Evolutionary conservation across 805 yeast genomes (phyloP), one percentile per base, ranked within the genome.

Genomic region (Candida caryicola): DNA sequence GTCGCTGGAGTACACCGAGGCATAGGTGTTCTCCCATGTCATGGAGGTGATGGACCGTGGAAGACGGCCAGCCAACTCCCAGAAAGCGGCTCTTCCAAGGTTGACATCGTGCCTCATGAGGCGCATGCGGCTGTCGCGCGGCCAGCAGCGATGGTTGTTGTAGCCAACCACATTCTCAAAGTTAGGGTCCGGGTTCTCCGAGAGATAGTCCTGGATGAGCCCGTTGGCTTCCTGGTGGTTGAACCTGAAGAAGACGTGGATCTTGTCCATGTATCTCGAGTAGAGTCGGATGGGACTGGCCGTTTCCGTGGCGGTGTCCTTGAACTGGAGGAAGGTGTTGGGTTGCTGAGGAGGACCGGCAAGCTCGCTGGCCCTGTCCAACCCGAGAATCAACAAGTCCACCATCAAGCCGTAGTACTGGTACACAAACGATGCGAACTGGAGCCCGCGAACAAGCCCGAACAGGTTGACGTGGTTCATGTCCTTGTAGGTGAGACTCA

Each of bases 71-170:
- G 79, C 72, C 25, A 93, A 64, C 58, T 93, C 97, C 96, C 96
- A 88, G 56, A 84, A 87, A 0, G 82, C 84, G 1, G 98, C 97
- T 40, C 93, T 70, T 2, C 98, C 99, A 4, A 93, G 69, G 48
- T 88, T 85, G 4, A 91, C 97, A 63, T 93, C 99, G 41, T 81
- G 83, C 31, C 96, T 73, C 80, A 90, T 81, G 34, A 93, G 63
- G 47, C 88, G 77, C 98, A 93, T 93, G 42, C 97, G 76, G 15
- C 82, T 69, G 56, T 93, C 98, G 31, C 85, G 68, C 3, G 99
- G 96, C 99, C 99, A 93, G 55, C 97, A 89, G 35, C 81, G 80
- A 49, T 85, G 84, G 49, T 88, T 91, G 52, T 85, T 85, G 59
- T 89, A 91, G 0, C 95, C 95, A 25, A 85, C 79, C 5, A 82